A percentile compares a stretch with the other conserved stretches of the same genome.
Conservation (phyloP, 192 early-diverging fungal species). For the Coemansia sp. region DNA sequence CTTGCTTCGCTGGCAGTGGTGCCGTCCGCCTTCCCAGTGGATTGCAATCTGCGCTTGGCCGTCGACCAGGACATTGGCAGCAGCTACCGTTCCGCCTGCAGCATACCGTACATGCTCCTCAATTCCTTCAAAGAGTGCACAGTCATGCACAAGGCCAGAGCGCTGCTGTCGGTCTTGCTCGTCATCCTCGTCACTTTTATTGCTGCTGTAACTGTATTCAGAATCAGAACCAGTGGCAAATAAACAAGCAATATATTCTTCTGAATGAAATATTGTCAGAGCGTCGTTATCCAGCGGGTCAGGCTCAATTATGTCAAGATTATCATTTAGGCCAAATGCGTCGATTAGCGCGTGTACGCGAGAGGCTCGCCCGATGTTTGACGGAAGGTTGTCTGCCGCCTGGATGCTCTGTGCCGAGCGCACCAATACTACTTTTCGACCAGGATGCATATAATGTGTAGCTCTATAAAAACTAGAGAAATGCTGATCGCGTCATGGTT, state of each 20-base stretch:
- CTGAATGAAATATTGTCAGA: constrained; percentile 34
- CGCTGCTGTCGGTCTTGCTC: constrained; percentile 4
- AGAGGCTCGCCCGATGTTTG: constrained; percentile 38
- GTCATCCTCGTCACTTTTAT: not conserved
- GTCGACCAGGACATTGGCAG: constrained; percentile 20
- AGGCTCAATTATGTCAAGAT: constrained; percentile 23
- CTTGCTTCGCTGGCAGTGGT: constrained; percentile 84
- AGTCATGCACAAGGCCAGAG: constrained; percentile 49
- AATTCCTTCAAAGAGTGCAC: constrained; percentile 37
- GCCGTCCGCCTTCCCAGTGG: constrained; percentile 98
- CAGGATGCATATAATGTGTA: not conserved
- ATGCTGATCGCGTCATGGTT: too few species aligned
- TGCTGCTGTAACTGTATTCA: not conserved
- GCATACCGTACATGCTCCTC: constrained; percentile 31
- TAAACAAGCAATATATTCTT: constrained; percentile 33
- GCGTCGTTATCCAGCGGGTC: constrained; percentile 14
- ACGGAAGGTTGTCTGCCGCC: constrained; percentile 43
- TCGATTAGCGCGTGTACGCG: constrained; percentile 50
- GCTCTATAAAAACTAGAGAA: not conserved
- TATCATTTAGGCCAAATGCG: constrained; percentile 21
- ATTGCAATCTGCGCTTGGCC: constrained; percentile 53
- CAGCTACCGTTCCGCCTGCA: constrained; percentile 45
- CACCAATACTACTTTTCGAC: constrained; percentile 18
- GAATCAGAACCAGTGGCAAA: constrained; percentile 4
- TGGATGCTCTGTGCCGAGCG: constrained; percentile 32